Conservation (phyloP, 2,329 filamentous ascomycete species). For the Venturia oleaginea region DNA sequence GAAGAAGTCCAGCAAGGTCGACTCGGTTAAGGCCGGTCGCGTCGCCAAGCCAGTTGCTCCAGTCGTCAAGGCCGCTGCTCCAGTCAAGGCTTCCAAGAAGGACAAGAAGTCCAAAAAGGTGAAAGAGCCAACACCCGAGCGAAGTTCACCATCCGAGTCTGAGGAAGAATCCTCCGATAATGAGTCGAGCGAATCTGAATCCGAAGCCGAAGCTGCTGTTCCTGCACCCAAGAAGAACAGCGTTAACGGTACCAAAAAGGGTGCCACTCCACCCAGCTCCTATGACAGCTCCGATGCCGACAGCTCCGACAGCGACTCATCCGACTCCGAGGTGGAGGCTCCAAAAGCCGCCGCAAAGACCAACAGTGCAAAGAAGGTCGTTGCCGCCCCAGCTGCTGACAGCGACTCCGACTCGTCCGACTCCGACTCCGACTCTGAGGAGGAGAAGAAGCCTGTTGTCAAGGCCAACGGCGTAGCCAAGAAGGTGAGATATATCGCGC, state of each 20-base stretch:
- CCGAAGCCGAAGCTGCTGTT: slow-evolving; percentile 20
- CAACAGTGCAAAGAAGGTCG: slow-evolving; percentile 25
- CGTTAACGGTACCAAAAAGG: slow-evolving; percentile 22
- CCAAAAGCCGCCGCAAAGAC: slow-evolving; percentile 17
- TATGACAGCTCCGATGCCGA: slow-evolving; percentile 17
- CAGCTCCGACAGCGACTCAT: slow-evolving; percentile 16
- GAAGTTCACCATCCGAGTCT: slow-evolving; percentile 20
- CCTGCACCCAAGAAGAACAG: slow-evolving; percentile 25
- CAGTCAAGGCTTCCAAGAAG: slow-evolving; percentile 45
- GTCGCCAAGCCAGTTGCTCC: slow-evolving; percentile 59
- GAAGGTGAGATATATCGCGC: slow-evolving; percentile 16
- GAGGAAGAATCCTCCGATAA: slow-evolving; percentile 17
- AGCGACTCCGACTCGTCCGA: slow-evolving; percentile 9
- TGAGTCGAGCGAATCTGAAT: slow-evolving; percentile 28
- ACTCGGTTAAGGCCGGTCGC: slow-evolving; percentile 54
- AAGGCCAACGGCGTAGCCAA: slow-evolving; percentile 28
- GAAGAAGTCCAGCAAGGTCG: slow-evolving; percentile 46
- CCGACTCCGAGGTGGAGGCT: slow-evolving; percentile 20
- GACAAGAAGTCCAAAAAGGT: slow-evolving; percentile 43
- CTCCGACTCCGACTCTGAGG: slow-evolving; percentile 24
- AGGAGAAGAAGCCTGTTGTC: slow-evolving; percentile 26
- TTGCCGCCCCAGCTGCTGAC: slow-evolving; percentile 12
- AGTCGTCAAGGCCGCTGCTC: slow-evolving; percentile 58
- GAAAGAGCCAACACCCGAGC: slow-evolving; percentile 38
- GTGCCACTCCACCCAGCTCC: slow-evolving; percentile 18